A percentile compares a stretch with the other conserved stretches of the same genome.
These are phyloP conservation scores for Fusarium aywerte DNA, from an alignment of 2,329 filamentous ascomycete species.

Conservation along the genomic window DNA sequence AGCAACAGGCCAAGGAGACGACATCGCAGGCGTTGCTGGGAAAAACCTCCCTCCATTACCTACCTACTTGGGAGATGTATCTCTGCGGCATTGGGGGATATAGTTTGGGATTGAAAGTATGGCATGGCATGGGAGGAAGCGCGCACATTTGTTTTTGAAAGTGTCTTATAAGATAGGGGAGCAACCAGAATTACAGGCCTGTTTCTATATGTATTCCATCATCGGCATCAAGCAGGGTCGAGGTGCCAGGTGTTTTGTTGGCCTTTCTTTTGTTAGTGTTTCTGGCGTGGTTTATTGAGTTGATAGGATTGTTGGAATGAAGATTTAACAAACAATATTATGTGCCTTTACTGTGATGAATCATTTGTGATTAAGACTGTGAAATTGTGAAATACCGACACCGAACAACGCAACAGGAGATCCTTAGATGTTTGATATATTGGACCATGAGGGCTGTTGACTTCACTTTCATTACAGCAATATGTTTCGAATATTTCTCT, in stretches of 20 bases:
- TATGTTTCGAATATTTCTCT: neutral
- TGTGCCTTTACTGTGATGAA: neutral
- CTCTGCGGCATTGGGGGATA: constrained; percentile 30
- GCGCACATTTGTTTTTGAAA: constrained; percentile 39
- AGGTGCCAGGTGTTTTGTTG: constrained; percentile 38
- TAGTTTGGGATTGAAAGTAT: constrained; percentile 35
- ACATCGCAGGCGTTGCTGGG: constrained; percentile 39
- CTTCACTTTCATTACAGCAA: neutral
- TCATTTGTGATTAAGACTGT: neutral
- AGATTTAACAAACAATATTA: constrained; percentile 35
- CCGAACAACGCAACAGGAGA: neutral
- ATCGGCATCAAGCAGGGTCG: constrained; percentile 34
- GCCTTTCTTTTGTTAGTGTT: constrained; percentile 41
- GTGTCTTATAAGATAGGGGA: constrained; percentile 43
- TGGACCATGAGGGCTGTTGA: neutral
- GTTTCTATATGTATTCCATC: constrained; percentile 38
- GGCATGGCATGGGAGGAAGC: constrained; percentile 44
- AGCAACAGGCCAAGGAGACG: constrained; percentile 33
- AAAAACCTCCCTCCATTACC: constrained; percentile 28
- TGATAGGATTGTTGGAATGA: constrained; percentile 43
- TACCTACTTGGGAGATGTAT: constrained; percentile 30
- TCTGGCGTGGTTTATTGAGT: constrained; percentile 46
- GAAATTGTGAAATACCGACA: too few species aligned
- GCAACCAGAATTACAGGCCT: constrained; percentile 31
- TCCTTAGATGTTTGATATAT: neutral